phyloP scores from a whole-genome alignment of 495 filamentous ascomycete species.

The Margaritispora aquatica region DNA sequence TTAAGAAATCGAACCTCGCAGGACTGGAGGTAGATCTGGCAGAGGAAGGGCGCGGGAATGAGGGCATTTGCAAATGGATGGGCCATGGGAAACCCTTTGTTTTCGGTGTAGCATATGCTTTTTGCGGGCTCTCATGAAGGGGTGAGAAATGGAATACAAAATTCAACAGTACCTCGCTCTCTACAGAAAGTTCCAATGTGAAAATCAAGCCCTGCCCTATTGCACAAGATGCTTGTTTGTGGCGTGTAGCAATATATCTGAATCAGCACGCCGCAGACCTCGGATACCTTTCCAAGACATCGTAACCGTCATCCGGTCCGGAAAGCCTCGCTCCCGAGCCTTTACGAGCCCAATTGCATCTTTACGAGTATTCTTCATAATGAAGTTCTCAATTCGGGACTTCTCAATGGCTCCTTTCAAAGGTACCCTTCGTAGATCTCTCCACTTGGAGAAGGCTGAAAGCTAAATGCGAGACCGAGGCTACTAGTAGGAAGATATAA shows the following conservation, averaged over 20 bases:
- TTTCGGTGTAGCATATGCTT: constrained; percentile 30
- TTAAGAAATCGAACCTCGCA: constrained; percentile 13
- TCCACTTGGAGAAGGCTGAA: constrained; percentile 4
- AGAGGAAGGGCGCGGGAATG: constrained; percentile 21
- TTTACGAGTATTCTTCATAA: neutral
- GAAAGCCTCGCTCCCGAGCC: neutral
- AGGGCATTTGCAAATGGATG: constrained; percentile 25
- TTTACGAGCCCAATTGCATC: neutral
- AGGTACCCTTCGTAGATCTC: neutral
- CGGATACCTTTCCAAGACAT: neutral
- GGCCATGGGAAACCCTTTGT: constrained; percentile 19
- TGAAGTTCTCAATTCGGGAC: neutral
- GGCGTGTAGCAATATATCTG: neutral
- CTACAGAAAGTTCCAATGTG: neutral
- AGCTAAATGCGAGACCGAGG: constrained; percentile 11
- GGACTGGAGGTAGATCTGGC: constrained; percentile 10
- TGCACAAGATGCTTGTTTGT: neutral
- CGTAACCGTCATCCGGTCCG: neutral
- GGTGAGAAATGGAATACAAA: neutral
- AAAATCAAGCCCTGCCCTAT: neutral
- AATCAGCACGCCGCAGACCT: neutral
- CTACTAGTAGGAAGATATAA: neutral
- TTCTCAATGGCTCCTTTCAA: neutral
- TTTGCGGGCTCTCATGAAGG: constrained; percentile 1
- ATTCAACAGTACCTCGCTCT: neutral